These are phyloP conservation scores for Diutina mesorugosa DNA, from an alignment of 1,139 yeast genomes.

Conservation along the genomic window DNA sequence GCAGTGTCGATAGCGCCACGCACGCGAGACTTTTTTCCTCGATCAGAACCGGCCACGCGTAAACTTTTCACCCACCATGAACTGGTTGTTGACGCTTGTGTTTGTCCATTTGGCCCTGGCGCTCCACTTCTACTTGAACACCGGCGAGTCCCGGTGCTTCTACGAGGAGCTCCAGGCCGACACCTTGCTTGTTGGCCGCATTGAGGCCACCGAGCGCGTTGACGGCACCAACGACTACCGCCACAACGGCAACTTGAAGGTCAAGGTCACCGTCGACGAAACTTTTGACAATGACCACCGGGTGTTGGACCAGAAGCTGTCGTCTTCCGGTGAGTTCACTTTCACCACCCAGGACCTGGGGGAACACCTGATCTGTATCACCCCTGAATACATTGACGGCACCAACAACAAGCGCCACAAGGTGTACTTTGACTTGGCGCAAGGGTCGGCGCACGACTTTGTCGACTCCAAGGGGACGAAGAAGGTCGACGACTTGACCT, in stretches of 20 bases:
- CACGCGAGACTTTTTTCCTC: background rate
- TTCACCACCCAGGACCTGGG: slow-evolving; percentile 62
- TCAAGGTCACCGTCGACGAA: slow-evolving; percentile 44
- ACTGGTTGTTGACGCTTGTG: slow-evolving; percentile 5
- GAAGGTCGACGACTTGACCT: slow-evolving; percentile 35
- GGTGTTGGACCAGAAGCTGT: slow-evolving; percentile 52
- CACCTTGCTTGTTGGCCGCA: slow-evolving; percentile 44
- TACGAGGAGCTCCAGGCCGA: slow-evolving; percentile 50
- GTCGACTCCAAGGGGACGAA: slow-evolving; percentile 40
- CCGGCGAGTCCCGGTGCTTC: slow-evolving; percentile 53
- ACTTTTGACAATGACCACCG: slow-evolving; percentile 56
- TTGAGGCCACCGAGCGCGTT: slow-evolving; percentile 40
- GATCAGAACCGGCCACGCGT: background rate
- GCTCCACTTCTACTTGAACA: slow-evolving; percentile 41
- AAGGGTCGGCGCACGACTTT: slow-evolving; percentile 33
- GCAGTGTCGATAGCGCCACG: background rate
- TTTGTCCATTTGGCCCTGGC: slow-evolving; percentile 11
- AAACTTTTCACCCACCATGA: slow-evolving; percentile 4
- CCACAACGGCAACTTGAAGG: slow-evolving; percentile 22
- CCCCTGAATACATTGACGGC: slow-evolving; percentile 44
- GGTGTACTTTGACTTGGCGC: slow-evolving; percentile 32
- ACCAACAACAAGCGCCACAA: slow-evolving; percentile 22
- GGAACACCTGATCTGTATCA: slow-evolving; percentile 60
- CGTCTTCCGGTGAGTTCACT: slow-evolving; percentile 50
- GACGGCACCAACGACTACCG: slow-evolving; percentile 31